Percentiles rank a stretch among this genome's conserved stretches.
Evolutionary conservation across 2,329 filamentous ascomycete genomes (phyloP).

Genomic region (Stachybotrys elegans): DNA sequence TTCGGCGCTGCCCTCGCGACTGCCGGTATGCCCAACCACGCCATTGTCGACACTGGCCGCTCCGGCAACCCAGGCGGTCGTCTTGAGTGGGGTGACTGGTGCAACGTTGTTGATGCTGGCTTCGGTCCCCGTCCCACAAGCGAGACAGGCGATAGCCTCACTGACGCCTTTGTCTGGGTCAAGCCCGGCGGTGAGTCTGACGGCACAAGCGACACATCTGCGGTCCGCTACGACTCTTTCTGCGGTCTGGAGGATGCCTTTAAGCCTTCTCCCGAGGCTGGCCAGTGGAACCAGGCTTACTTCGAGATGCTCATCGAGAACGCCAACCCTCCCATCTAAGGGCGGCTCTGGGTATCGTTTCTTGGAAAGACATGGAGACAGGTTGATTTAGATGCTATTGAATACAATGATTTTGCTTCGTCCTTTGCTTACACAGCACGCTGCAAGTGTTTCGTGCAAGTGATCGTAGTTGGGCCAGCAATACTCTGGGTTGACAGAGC

Average conservation of each 20-base stretch:
- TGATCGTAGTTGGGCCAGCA: too few relatives aligned
- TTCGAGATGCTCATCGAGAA: slow-evolving; percentile 52
- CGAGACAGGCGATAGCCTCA: slow-evolving; percentile 52
- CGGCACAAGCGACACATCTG: slow-evolving; percentile 40
- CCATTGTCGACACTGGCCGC: slow-evolving; percentile 48
- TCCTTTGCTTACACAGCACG: neutral
- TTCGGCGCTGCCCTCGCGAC: slow-evolving; percentile 58
- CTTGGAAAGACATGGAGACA: too few relatives aligned
- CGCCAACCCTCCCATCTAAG: slow-evolving; percentile 44
- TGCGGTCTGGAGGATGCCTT: slow-evolving; percentile 51
- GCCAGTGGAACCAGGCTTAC: slow-evolving; percentile 61
- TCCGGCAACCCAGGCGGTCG: slow-evolving; percentile 55
- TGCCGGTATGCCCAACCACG: slow-evolving; percentile 36
- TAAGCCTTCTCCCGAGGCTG: slow-evolving; percentile 64
- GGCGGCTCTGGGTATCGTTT: neutral
- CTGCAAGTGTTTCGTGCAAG: neutral
- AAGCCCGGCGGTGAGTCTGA: slow-evolving; percentile 61
- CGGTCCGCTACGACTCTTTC: slow-evolving; percentile 30
- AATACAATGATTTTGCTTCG: neutral
- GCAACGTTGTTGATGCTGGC: slow-evolving; percentile 58
- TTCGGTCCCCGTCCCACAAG: slow-evolving; percentile 59
- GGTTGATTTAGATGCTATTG: neutral
- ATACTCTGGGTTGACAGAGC: too few relatives aligned
- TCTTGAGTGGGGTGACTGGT: slow-evolving; percentile 61
- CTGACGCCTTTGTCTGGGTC: slow-evolving; percentile 66